Conservation (phyloP, 176 grass and related monocot species). For the Avena atlantica region DNA sequence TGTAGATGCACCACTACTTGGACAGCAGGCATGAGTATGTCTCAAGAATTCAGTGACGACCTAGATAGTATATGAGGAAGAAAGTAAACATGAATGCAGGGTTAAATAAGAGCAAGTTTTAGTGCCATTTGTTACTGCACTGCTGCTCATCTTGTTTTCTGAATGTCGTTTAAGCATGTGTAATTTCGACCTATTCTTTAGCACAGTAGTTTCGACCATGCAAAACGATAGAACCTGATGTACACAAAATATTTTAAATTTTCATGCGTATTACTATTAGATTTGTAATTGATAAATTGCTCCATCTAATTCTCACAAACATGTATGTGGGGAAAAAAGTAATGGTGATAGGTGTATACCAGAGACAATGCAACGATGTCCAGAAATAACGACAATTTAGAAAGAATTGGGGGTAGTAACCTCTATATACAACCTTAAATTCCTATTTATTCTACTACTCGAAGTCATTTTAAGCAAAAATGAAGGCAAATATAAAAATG, state of each 20-base stretch:
- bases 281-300: background rate
- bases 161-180: background rate
- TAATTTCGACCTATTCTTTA: background rate
- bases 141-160: background rate
- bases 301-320: background rate
- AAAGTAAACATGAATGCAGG: background rate
- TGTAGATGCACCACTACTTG: background rate
- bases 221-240: background rate
- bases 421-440: background rate
- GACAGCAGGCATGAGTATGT: conserved; percentile 44
- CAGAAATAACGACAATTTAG: background rate
- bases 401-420: background rate
- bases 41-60: conserved; percentile 27
- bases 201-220: no score
- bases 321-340: background rate
- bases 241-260: background rate
- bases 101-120: background rate
- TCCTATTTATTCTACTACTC: background rate
- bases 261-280: background rate
- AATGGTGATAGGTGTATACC: background rate
- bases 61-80: background rate
- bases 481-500: background rate
- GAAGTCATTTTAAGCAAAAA: background rate
- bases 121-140: background rate
- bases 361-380: background rate